phyloP scores from a whole-genome alignment of 1,139 yeast genomes.

The Tardiomyces blankii region DNA sequence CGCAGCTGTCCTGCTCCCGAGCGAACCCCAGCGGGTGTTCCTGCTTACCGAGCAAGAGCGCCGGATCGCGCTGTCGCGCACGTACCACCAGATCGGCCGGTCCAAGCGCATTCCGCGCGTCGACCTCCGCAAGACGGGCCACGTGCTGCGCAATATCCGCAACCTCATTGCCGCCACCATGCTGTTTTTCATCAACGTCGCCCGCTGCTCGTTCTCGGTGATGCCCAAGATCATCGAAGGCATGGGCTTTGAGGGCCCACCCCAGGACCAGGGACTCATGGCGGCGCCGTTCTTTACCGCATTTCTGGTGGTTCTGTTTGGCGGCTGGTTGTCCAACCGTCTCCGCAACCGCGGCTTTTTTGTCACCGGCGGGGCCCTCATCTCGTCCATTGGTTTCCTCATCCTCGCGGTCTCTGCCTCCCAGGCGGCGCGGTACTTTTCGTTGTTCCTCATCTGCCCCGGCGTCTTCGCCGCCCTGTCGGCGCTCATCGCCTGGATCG shows the following conservation, averaged over 20 bases:
- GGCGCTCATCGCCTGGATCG: slow-evolving; percentile 21
- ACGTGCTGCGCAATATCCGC: slow-evolving; percentile 28
- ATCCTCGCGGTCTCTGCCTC: slow-evolving; percentile 16
- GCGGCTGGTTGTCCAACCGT: slow-evolving; percentile 35
- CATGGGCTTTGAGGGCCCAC: slow-evolving; percentile 46
- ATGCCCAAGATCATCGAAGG: slow-evolving; percentile 53
- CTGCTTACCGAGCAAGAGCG: slow-evolving; percentile 32
- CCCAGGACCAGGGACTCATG: slow-evolving; percentile 53
- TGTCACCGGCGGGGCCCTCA: slow-evolving; percentile 14
- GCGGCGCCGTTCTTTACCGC: slow-evolving; percentile 66
- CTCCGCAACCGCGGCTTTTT: slow-evolving; percentile 30
- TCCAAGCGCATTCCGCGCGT: slow-evolving; percentile 27
- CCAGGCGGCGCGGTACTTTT: slow-evolving; percentile 20
- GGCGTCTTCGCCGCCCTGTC: slow-evolving; percentile 24
- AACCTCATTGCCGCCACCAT: slow-evolving; percentile 47
- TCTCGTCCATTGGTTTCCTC: slow-evolving; percentile 21
- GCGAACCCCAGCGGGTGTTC: slow-evolving; percentile 56
- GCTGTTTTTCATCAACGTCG: slow-evolving; percentile 54
- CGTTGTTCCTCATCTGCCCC: slow-evolving; percentile 21
- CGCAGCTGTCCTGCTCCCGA: slow-evolving; percentile 58
- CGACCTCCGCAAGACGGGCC: slow-evolving; percentile 20
- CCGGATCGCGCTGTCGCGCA: slow-evolving; percentile 32
- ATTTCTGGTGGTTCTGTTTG: slow-evolving; percentile 41
- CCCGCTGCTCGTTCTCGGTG: slow-evolving; percentile 62
- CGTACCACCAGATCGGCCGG: slow-evolving; percentile 29